phyloP scores from a whole-genome alignment of 306 rosid genomes.

The Cajanus cajan region DNA sequence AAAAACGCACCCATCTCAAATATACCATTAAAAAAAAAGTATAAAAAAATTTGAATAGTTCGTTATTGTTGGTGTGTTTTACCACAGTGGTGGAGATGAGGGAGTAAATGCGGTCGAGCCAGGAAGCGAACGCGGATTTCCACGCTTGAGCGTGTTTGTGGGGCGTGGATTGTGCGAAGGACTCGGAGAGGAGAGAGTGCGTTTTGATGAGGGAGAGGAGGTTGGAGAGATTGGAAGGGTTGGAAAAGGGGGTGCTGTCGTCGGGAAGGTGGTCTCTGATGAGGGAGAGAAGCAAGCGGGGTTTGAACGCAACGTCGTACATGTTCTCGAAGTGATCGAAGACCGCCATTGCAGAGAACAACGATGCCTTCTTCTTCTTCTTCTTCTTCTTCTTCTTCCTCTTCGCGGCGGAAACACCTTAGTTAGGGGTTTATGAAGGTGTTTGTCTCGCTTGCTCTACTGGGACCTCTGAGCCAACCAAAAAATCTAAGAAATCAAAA shows the following conservation, averaged over 20 bases:
- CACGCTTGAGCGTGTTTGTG: slow-evolving; percentile 43
- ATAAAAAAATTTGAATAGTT: neutral
- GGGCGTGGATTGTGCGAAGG: slow-evolving; percentile 28
- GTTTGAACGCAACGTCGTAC: slow-evolving; percentile 70
- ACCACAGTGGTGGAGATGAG: slow-evolving; percentile 61
- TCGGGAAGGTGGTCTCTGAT: slow-evolving; percentile 57
- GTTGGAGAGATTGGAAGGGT: slow-evolving; percentile 45
- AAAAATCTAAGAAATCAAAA: no score
- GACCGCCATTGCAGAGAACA: slow-evolving; percentile 51
- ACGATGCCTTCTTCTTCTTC: no score
- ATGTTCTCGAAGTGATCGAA: slow-evolving; percentile 52
- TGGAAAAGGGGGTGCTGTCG: slow-evolving; percentile 34
- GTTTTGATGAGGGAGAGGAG: slow-evolving; percentile 52
- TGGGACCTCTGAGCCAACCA: no score
- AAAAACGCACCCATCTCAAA: slow-evolving; percentile 28
- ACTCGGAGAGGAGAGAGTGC: slow-evolving; percentile 66
- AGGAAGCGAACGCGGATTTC: slow-evolving; percentile 71
- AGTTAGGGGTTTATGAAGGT: no score
- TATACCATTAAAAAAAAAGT: neutral
- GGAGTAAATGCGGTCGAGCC: slow-evolving; percentile 57
- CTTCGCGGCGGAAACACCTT: neutral
- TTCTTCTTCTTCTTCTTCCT: no score
- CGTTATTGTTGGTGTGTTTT: neutral
- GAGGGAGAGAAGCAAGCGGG: slow-evolving; percentile 63
- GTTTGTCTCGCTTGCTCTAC: no score